Percentiles rank a stretch among this genome's conserved stretches.
These are phyloP conservation scores for Fragaria ananassa DNA, from an alignment of 306 rosid genomes.

Conservation along the genomic window DNA sequence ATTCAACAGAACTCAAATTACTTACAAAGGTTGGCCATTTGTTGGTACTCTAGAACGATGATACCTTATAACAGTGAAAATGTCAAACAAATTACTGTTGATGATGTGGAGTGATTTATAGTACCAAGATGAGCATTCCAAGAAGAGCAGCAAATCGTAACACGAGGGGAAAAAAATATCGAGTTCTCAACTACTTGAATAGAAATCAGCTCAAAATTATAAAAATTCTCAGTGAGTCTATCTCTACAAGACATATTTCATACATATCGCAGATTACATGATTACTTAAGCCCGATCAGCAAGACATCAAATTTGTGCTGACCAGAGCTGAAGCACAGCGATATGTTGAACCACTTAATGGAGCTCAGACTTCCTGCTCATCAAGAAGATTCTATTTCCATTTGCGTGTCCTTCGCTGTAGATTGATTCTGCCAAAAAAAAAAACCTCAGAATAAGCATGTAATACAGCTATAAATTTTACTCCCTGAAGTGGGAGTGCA, in stretches of 20 bases:
- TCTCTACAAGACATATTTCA: background rate
- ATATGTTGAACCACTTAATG: background rate
- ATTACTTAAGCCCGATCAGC: background rate
- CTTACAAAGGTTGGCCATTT: background rate
- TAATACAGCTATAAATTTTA: background rate
- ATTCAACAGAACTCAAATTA: background rate
- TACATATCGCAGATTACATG: background rate
- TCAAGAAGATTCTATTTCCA: background rate
- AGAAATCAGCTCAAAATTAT: background rate
- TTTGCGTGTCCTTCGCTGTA: slow-evolving; percentile 23
- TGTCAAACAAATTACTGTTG: background rate
- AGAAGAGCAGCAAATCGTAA: background rate
- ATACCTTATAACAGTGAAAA: background rate
- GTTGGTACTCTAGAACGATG: background rate
- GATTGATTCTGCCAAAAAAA: slow-evolving; percentile 46
- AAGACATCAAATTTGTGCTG: background rate
- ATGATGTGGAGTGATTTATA: background rate
- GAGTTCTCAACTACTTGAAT: background rate
- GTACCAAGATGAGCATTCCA: background rate
- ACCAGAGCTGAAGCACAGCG: background rate
- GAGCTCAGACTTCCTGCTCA: background rate
- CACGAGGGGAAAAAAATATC: too few species aligned
- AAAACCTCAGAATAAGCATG: slow-evolving; percentile 17
- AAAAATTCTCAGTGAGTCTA: background rate
- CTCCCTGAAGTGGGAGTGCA: background rate